Evolutionary conservation across 1,139 yeast species (phyloP), one percentile per base, ranked within the genome.

Genomic region (Yamadazyma blattariae): DNA sequence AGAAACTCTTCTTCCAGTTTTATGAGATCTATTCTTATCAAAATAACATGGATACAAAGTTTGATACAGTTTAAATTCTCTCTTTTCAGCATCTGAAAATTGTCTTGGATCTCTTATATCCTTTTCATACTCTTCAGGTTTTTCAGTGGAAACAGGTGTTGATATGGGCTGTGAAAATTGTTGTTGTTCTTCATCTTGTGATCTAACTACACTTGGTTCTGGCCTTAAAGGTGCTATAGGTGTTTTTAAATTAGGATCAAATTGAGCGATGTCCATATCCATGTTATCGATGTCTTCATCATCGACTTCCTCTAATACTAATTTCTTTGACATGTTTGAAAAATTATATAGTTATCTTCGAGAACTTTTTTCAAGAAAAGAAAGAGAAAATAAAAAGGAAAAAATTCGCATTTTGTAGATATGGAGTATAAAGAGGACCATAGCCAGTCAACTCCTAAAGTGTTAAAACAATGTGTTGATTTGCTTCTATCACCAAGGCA

Each of bases 231-330:
- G 89, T 1, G 89, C 89, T 15, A 82, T 61, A 3, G 89, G 86
- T 0, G 90, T 82, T 30, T 59, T 72, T 42, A 82, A 62, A 30
- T 66, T 61, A 13, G 96, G 90, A 59, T 89, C 97, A 46, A 88
- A 83, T 64, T 89, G 90, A 8, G 95, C 94, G 27, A 90, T 72
- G 60, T 89, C 96, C 85, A 87, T 83, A 50, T 89, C 96, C 79
- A 88, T 71, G 63, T 87, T 81, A 56, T 89, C 97, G 62, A 90
- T 82, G 52, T 87, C 95, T 41, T 86, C 92, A 58, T 87, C 95
- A 45, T 79, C 81, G 47, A 89, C 79, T 54, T 88, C 96, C 61
- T 89, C 97, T 41, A 89, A 64, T 32, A 72, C 73, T 15, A 95
- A 95, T 81, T 81, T 82, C 37, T 60, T 66, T 9, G 72, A 59